Evolutionary conservation across 2,329 filamentous ascomycete species (phyloP).

Genomic region (Aspergillus tamarii): DNA sequence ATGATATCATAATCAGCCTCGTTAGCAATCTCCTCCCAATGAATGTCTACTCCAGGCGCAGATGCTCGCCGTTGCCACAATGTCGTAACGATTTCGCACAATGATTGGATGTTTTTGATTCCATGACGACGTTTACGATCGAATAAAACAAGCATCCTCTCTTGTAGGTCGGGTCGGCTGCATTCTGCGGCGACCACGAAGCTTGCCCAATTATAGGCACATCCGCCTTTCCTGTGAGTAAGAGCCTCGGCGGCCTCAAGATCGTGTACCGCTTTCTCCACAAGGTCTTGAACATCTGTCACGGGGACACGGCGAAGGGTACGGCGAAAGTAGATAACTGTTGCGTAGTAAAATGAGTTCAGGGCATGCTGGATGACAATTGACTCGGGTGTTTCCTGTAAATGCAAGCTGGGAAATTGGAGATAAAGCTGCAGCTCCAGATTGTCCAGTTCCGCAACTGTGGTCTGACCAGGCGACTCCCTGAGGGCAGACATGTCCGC

Average conservation of each 20-base stretch:
- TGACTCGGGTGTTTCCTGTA: conserved; percentile 21
- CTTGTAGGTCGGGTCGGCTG: conserved; percentile 27
- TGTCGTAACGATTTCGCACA: conserved; percentile 35
- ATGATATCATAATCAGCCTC: conserved; percentile 40
- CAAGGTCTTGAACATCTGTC: conserved; percentile 33
- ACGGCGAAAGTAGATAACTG: conserved; percentile 40
- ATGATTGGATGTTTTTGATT: conserved; percentile 37
- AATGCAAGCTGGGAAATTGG: conserved; percentile 29
- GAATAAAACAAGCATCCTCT: conserved; percentile 36
- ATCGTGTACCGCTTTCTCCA: conserved; percentile 35
- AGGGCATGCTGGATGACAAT: conserved; percentile 30
- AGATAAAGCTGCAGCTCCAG: conserved; percentile 37
- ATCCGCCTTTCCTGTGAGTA: conserved; percentile 33
- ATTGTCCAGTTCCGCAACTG: conserved; percentile 29
- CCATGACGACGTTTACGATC: conserved; percentile 37
- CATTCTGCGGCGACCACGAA: conserved; percentile 43
- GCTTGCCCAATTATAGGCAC: conserved; percentile 42
- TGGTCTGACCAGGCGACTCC: conserved; percentile 22
- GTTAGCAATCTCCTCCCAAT: conserved; percentile 39
- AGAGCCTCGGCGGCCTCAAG: conserved; percentile 36
- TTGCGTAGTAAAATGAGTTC: conserved; percentile 42
- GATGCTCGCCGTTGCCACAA: conserved; percentile 34
- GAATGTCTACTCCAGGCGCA: conserved; percentile 23
- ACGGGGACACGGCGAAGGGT: conserved; percentile 29
- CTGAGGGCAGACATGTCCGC: conserved; percentile 30